A percentile compares a stretch with the other conserved stretches of the same genome.
phyloP scores from a whole-genome alignment of 1,139 yeast genomes.

The Candida dubliniensis region DNA sequence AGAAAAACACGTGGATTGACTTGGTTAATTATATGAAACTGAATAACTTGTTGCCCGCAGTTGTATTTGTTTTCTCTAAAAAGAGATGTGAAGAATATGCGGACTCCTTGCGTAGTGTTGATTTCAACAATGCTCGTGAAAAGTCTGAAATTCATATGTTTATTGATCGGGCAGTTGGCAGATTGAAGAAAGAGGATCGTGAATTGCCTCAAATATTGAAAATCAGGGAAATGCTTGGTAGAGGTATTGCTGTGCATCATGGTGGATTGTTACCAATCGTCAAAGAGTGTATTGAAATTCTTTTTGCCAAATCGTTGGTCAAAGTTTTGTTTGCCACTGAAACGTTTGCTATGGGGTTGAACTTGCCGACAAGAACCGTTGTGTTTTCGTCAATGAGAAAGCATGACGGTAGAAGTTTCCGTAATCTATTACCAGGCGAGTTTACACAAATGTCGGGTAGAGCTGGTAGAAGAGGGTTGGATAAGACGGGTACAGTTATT shows the following conservation, averaged over 20 bases:
- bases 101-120: constrained; percentile 67
- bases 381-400: constrained; percentile 83
- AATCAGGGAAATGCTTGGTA: constrained; percentile 74
- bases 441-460: constrained; percentile 99
- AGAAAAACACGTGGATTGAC: constrained; percentile 74
- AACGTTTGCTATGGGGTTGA: constrained; percentile 97
- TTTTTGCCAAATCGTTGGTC: constrained; percentile 81
- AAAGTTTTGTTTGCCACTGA: constrained; percentile 96
- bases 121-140: constrained; percentile 80
- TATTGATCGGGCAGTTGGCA: constrained; percentile 81
- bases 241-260: constrained; percentile 97
- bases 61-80: constrained; percentile 88
- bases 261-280: constrained; percentile 96
- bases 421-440: constrained; percentile 89
- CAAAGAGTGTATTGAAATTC: constrained; percentile 90
- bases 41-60: constrained; percentile 79
- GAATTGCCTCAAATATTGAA: constrained; percentile 87
- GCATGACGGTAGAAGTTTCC: constrained; percentile 83
- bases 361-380: constrained; percentile 95
- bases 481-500: constrained; percentile 92
- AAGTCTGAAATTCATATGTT: constrained; percentile 92
- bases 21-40: constrained; percentile 72
- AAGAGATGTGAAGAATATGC: constrained; percentile 94
- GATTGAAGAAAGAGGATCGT: constrained; percentile 89
- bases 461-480: constrained; percentile 97